Conservation (phyloP, 2,329 filamentous ascomycete genomes). For the Chrysoporthe puriensis region DNA sequence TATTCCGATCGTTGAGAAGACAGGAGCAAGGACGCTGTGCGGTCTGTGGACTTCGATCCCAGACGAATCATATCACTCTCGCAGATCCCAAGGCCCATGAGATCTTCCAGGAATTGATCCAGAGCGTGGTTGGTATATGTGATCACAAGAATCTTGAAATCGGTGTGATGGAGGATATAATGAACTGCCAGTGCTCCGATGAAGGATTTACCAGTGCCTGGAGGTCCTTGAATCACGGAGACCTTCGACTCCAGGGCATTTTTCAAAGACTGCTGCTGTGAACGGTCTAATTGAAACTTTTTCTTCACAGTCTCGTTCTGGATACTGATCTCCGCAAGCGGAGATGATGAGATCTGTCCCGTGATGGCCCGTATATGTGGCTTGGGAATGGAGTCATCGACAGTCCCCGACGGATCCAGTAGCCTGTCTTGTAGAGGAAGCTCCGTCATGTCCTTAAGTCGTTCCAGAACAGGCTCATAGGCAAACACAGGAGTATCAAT, state of each 20-base stretch:
- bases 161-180: constrained; percentile 52
- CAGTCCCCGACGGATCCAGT: constrained; percentile 40
- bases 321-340: neutral
- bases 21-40: constrained; percentile 54
- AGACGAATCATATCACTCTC: constrained; percentile 59
- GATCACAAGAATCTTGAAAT: constrained; percentile 62
- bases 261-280: constrained; percentile 61
- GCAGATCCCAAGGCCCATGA: constrained; percentile 62
- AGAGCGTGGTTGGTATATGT: constrained; percentile 72
- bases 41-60: constrained; percentile 59
- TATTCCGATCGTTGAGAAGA: constrained; percentile 43
- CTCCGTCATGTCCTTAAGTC: constrained; percentile 58
- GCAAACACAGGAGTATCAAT: constrained; percentile 71
- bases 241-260: constrained; percentile 56
- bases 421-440: constrained; percentile 60
- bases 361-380: neutral
- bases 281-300: constrained; percentile 37
- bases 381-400: constrained; percentile 7
- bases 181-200: constrained; percentile 68
- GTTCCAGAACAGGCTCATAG: constrained; percentile 67
- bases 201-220: constrained; percentile 77
- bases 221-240: constrained; percentile 72
- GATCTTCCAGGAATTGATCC: constrained; percentile 68
- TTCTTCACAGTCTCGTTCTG: neutral
- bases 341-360: constrained; percentile 7